phyloP scores from a whole-genome alignment of 164 flowering plant genomes.

The Cinnamomum micranthum region DNA sequence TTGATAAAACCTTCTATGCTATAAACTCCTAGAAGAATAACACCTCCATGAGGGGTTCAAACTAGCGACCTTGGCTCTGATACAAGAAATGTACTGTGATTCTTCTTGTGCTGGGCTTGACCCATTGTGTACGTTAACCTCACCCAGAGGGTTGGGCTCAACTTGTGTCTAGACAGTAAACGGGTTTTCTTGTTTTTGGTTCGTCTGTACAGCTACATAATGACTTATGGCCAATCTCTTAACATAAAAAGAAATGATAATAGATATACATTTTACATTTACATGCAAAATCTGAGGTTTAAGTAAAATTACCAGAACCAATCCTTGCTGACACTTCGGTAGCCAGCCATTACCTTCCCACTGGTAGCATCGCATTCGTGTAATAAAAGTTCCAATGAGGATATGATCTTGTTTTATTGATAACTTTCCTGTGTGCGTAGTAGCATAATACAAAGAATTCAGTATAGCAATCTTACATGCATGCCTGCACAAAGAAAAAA shows the following conservation, averaged over 20 bases:
- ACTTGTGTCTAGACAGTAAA: no score
- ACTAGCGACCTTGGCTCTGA: no score
- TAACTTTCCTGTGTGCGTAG: slow-evolving; percentile 57
- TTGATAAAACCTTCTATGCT: no score
- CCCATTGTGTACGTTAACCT: no score
- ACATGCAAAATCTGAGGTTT: not conserved
- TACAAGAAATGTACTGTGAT: no score
- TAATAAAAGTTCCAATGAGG: slow-evolving; percentile 73
- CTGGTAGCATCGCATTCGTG: slow-evolving; percentile 74
- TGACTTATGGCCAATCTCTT: not conserved
- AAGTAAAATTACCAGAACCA: slow-evolving; percentile 54
- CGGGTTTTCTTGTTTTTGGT: no score
- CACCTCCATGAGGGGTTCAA: no score
- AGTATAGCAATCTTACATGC: no score
- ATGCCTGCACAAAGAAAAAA: not conserved
- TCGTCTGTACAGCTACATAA: not conserved
- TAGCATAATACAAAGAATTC: no score
- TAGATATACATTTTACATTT: not conserved
- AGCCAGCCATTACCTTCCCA: slow-evolving; percentile 79
- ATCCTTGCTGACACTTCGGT: slow-evolving; percentile 72
- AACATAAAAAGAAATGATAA: not conserved
- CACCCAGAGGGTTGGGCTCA: no score
- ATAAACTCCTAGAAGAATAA: no score
- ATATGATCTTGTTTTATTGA: slow-evolving; percentile 54
- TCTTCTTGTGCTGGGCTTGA: no score